phyloP scores from a whole-genome alignment of 192 early-diverging fungal genomes.

The Phycomyces nitens region DNA sequence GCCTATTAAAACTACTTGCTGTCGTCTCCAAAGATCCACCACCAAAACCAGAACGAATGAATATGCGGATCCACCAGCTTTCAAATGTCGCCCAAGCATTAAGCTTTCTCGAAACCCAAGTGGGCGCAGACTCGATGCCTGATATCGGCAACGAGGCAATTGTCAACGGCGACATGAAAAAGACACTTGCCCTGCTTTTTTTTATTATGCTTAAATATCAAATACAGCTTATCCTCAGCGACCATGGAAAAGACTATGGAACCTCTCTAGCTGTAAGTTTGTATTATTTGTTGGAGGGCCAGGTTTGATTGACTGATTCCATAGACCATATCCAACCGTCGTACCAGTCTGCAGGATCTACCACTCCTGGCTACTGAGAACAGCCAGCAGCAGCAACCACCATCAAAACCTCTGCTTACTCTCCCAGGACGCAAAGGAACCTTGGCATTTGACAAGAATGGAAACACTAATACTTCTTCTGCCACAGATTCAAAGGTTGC shows the following conservation, averaged over 20 bases:
- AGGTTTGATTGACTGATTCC: background rate
- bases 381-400: too few species aligned
- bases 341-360: background rate
- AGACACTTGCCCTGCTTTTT: conserved; percentile 51
- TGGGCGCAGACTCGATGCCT: conserved; percentile 55
- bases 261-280: conserved; percentile 36
- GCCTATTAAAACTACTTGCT: conserved; percentile 66
- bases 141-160: conserved; percentile 81
- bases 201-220: conserved; percentile 57
- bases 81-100: conserved; percentile 74
- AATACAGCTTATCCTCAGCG: conserved; percentile 43
- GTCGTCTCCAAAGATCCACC: conserved; percentile 70
- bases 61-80: conserved; percentile 76
- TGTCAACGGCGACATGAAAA: conserved; percentile 72
- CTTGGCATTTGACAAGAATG: background rate
- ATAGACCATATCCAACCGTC: background rate
- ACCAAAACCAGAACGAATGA: conserved; percentile 66
- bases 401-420: background rate
- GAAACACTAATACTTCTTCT: conserved; percentile 4
- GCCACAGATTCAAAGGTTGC: conserved; percentile 45
- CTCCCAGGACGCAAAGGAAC: conserved; percentile 5
- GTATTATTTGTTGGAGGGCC: background rate
- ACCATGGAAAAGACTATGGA: conserved; percentile 29
- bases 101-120: conserved; percentile 54
- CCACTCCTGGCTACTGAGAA: background rate